Evolutionary conservation across 495 filamentous ascomycete species (phyloP), one percentile per base, ranked within the genome.

Genomic region (Penicillium steckii): DNA sequence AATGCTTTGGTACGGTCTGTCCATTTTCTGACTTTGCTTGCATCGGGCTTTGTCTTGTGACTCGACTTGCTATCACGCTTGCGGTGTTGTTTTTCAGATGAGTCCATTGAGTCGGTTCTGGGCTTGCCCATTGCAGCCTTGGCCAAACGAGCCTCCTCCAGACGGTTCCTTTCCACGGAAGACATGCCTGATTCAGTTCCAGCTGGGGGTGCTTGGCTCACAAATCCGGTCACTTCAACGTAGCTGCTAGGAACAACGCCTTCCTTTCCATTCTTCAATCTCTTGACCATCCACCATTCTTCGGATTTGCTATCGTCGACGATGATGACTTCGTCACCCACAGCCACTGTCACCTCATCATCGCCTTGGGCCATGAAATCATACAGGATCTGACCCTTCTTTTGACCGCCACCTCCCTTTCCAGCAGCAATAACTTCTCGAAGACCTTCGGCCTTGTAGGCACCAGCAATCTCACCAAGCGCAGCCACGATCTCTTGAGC

Each of bases 211-310:
- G 21, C 38, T n/a, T 72, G 59, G 19, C 75, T 52, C 18, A 85
- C 69, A 3, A 80, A 79, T 33, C 87, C 89, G 9, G 80, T 88
- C 24, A 95, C 75, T 66, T 99, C 94, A 44, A 97, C 85, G 67
- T 97, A 99, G 69, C 88, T 95, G 73, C 90, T 91, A 4, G 94
- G 94, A n/a, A 99, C 92, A 9, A 97, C 94, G n/a, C 94, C 95
- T 66, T 95, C 89, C 62, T 89, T 90, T 41, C 89, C 89, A 66
- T 92, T 97, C 74, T 91, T 91, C 43, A 95, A 55, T 25, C 91
- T 83, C 42, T 88, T 84, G 9, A 99, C 91, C 78, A 91, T 88
- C 93, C 95, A 97, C 94, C 94, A 99, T 65, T 99, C 94, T 40
- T 96, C 91, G 46, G 91, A 96, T 69, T 89, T 90, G 49, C 76